Percentiles rank a stretch among this genome's conserved stretches.
Conservation (phyloP, 2,329 filamentous ascomycete species). For the Phialocephala subalpina region DNA sequence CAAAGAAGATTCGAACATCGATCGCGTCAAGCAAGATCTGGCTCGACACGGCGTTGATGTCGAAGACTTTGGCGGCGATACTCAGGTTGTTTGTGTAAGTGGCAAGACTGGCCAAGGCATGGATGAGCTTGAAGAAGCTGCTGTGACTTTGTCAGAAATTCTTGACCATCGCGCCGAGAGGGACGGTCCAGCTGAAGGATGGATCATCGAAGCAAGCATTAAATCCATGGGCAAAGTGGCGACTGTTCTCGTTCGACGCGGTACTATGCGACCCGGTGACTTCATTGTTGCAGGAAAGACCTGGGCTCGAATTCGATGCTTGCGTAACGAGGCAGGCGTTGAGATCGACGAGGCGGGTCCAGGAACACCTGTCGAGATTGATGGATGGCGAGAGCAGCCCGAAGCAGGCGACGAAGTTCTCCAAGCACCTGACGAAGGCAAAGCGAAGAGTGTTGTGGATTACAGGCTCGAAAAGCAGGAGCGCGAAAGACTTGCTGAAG, state of each 20-base stretch:
- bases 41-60: conserved; percentile 85
- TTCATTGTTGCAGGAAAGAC: conserved; percentile 87
- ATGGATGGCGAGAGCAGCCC: conserved; percentile 93
- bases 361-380: conserved; percentile 88
- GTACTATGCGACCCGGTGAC: conserved; percentile 83
- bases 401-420: conserved; percentile 87
- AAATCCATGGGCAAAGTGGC: conserved; percentile 86
- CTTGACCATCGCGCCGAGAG: conserved; percentile 86
- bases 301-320: conserved; percentile 84
- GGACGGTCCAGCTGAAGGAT: conserved; percentile 84
- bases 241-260: conserved; percentile 87
- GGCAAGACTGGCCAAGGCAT: conserved; percentile 95
- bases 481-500: conserved; percentile 67
- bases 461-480: conserved; percentile 79
- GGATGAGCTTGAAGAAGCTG: conserved; percentile 89
- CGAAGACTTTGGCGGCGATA: conserved; percentile 94
- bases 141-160: conserved; percentile 85
- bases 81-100: conserved; percentile 89
- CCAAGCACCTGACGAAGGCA: conserved; percentile 80
- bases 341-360: conserved; percentile 79
- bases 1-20: conserved; percentile 81
- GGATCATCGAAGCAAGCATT: conserved; percentile 90
- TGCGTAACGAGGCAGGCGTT: conserved; percentile 85
- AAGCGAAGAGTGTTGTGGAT: conserved; percentile 79
- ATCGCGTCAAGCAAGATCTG: conserved; percentile 89